Conservation (phyloP, 495 filamentous ascomycete genomes). For the Choiromyces venosus region DNA sequence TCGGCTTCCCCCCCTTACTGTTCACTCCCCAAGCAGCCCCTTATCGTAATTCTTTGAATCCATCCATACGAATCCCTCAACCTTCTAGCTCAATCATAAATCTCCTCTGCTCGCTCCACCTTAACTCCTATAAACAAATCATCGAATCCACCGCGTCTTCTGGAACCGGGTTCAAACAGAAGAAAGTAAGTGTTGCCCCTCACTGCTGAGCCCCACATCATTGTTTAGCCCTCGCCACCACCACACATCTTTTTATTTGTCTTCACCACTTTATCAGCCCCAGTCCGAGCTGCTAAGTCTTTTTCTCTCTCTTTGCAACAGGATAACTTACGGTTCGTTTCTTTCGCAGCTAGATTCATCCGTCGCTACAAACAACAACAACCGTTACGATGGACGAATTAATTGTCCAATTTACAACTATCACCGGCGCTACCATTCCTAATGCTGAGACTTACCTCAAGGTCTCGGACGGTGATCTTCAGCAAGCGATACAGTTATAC, state of each 20-base stretch:
- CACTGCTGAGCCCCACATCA: not conserved
- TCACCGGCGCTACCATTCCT: constrained; percentile 56
- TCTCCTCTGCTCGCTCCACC: not conserved
- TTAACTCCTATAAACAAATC: not conserved
- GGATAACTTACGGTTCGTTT: not conserved
- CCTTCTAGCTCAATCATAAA: not conserved
- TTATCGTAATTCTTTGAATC: constrained; percentile 12
- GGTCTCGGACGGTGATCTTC: constrained; percentile 71
- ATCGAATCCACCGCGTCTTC: not conserved
- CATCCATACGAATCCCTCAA: not conserved
- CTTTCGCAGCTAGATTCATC: not conserved
- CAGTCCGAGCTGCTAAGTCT: not conserved
- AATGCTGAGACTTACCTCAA: constrained; percentile 66
- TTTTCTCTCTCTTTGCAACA: not conserved
- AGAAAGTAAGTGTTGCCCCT: constrained; percentile 2
- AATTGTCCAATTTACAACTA: constrained; percentile 57
- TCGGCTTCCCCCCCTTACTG: constrained; percentile 14
- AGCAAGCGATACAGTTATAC: constrained; percentile 82
- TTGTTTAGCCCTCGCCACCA: not conserved
- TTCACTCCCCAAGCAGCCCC: constrained; percentile 11
- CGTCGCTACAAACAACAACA: constrained; percentile 1
- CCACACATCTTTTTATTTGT: not conserved
- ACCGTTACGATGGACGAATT: constrained; percentile 55
- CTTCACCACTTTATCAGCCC: not conserved
- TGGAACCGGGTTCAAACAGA: not conserved